Evolutionary conservation across 2,329 filamentous ascomycete genomes (phyloP), one percentile per base, ranked within the genome.

Genomic region (Mycosphaerella sp.): DNA sequence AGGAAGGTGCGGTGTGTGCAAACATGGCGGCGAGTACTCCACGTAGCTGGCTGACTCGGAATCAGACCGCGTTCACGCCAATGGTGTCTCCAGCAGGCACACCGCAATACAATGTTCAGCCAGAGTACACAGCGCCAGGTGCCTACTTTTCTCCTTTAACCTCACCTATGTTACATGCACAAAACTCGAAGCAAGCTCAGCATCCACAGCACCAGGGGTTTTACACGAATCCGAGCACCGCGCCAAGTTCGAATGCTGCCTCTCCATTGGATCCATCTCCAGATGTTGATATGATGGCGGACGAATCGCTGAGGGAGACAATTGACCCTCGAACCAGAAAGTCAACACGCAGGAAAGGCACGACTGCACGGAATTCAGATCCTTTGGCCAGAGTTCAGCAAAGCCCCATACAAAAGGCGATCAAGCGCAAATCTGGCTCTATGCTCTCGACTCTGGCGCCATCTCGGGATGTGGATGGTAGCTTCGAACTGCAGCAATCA

Each of bases 31-130:
- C 17, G 27, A 17, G 41, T 39, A 50, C 37, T 30, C 45, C 50
- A 32, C 34, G 67, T 28, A 48, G 47, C 28, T 41, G 51, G 44
- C 54, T 56, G 54, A 59, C 56, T 50, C 43, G 36, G 39, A 42
- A 44, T 30, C 52, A 60, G 55, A 61, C 61, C 28, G 60, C 61
- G 8, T 90, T 90, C 64, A 91, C 87, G 2, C 87, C 87, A 0
- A 76, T 91, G 27, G 86, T 87, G 9, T 90, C 87, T 14, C 87
- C 87, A n/a, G 87, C 86, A 4, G 86, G 91, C 39, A 90, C 87
- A 1, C 87, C 87, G 17, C 75, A 89, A 44, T 87, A 90, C 63
- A 58, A 60, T 35, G 62, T 74, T 34, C 66, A 71, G 36, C 73
- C 75, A 10, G 77, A 80, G 49, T 87, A 81, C 61, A 77, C 79